These are phyloP conservation scores for Diplodia seriata DNA, from an alignment of 2,329 filamentous ascomycete species.

Conservation along the genomic window DNA sequence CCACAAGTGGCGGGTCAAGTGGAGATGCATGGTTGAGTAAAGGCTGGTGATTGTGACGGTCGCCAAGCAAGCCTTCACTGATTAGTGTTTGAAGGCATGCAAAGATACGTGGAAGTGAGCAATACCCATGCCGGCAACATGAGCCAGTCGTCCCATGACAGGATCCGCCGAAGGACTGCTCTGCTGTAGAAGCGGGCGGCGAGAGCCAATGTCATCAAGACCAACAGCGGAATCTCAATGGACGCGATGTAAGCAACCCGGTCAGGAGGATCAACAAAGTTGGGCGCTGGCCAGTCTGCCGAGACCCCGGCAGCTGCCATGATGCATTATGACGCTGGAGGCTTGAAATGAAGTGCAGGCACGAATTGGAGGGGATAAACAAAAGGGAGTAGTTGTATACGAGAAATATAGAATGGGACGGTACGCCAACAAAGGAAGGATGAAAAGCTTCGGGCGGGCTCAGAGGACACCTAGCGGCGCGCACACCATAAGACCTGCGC, in stretches of 20 bases:
- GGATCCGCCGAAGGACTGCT: slow-evolving; percentile 36
- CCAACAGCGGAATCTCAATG: slow-evolving; percentile 30
- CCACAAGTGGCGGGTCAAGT: slow-evolving; percentile 38
- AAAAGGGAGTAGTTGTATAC: neutral
- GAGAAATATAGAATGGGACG: slow-evolving; percentile 13
- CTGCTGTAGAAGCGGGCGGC: slow-evolving; percentile 39
- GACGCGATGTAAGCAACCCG: slow-evolving; percentile 21
- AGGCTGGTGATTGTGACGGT: slow-evolving; percentile 20
- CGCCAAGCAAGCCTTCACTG: neutral
- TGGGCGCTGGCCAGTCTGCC: slow-evolving; percentile 32
- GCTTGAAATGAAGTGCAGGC: neutral
- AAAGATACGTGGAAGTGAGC: neutral
- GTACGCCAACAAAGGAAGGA: slow-evolving; percentile 9
- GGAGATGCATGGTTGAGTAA: slow-evolving; percentile 16
- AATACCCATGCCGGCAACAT: slow-evolving; percentile 40
- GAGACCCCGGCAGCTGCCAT: slow-evolving; percentile 15
- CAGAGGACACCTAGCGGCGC: slow-evolving; percentile 17
- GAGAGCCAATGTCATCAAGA: slow-evolving; percentile 32
- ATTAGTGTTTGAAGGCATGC: neutral
- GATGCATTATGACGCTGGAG: slow-evolving; percentile 25
- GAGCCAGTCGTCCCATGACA: slow-evolving; percentile 41
- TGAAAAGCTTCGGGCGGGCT: slow-evolving; percentile 8
- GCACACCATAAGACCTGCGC: slow-evolving; percentile 24
- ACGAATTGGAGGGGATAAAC: neutral
- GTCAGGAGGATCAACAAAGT: slow-evolving; percentile 31